A percentile compares a stretch with the other conserved stretches of the same genome.
phyloP scores from a whole-genome alignment of 352 stramenopile species.

The Blastocystis sp. region DNA sequence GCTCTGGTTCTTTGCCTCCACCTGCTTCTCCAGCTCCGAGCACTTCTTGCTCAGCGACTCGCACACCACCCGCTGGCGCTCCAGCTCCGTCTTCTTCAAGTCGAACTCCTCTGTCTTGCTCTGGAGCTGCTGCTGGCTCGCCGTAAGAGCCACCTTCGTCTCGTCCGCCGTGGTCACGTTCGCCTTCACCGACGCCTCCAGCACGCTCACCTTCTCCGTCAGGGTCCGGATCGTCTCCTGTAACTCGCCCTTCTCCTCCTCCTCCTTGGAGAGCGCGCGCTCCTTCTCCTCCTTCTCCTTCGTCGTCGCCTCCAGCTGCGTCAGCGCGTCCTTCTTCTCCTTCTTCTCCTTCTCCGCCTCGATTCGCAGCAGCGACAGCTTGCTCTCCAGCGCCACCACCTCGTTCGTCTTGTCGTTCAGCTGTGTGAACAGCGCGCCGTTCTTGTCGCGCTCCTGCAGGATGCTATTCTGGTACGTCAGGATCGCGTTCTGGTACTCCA shows the following conservation, averaged over 20 bases:
- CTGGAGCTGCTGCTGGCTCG: not conserved
- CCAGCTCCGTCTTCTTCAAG: constrained; percentile 9
- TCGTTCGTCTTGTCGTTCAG: not conserved
- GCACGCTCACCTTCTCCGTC: not conserved
- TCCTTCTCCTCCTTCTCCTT: constrained; percentile 11
- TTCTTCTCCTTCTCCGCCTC: not conserved
- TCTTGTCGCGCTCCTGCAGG: not conserved
- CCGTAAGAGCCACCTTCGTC: not conserved
- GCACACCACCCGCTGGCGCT: not conserved
- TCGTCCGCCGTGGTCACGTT: not conserved
- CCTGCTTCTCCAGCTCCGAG: not conserved
- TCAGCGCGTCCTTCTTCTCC: not conserved
- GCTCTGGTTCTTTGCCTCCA: constrained; percentile 6
- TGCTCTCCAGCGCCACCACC: not conserved
- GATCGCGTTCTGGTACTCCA: not conserved
- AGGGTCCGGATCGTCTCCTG: constrained; percentile 7
- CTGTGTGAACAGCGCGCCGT: not conserved
- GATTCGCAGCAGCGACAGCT: not conserved
- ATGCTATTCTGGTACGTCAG: not conserved
- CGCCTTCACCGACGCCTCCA: not conserved
- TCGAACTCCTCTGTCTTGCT: not conserved
- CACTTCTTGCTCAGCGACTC: constrained; percentile 38
- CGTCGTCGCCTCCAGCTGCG: not conserved
- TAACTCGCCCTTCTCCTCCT: not conserved
- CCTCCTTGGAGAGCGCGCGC: not conserved